phyloP scores from a whole-genome alignment of 169 alveolate species.

The Plasmodium malariae region DNA sequence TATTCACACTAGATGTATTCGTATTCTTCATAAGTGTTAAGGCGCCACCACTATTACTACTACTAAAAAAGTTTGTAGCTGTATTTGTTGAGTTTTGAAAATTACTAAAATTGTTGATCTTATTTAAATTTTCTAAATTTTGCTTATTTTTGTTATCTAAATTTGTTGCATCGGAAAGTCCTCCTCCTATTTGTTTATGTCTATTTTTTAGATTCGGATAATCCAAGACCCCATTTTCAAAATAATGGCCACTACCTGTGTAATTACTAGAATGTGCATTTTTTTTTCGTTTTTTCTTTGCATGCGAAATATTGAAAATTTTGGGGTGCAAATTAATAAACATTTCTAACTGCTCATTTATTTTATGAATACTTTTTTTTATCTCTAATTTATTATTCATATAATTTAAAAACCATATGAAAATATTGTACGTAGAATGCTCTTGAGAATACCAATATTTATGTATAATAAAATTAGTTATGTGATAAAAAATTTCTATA shows the following conservation, averaged over 20 bases:
- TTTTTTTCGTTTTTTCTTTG: constrained; percentile 66
- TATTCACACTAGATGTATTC: constrained; percentile 6
- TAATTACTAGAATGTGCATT: constrained; percentile 14
- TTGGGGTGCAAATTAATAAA: constrained; percentile 64
- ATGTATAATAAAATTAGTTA: constrained; percentile 63
- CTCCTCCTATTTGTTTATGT: constrained; percentile 57
- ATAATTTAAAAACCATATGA: constrained; percentile 74
- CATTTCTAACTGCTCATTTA: constrained; percentile 62
- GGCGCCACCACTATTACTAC: background rate
- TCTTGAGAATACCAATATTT: constrained; percentile 76
- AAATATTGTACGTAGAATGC: constrained; percentile 39
- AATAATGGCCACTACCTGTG: constrained; percentile 6
- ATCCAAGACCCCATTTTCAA: constrained; percentile 70
- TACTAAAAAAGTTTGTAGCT: constrained; percentile 12
- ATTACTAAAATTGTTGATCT: constrained; percentile 23
- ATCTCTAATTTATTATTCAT: constrained; percentile 52
- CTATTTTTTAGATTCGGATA: constrained; percentile 59
- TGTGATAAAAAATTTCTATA: constrained; percentile 70
- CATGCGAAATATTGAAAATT: constrained; percentile 67
- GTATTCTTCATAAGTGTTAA: background rate
- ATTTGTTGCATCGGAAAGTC: constrained; percentile 29
- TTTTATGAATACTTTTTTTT: constrained; percentile 33
- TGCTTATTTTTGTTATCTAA: constrained; percentile 35
- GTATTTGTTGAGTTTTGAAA: constrained; percentile 7
- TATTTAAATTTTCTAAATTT: constrained; percentile 15